A percentile compares a stretch with the other conserved stretches of the same genome.
These are phyloP conservation scores for Trypanosoma congolense DNA, from an alignment of 208 protist genomes.

Conservation along the genomic window DNA sequence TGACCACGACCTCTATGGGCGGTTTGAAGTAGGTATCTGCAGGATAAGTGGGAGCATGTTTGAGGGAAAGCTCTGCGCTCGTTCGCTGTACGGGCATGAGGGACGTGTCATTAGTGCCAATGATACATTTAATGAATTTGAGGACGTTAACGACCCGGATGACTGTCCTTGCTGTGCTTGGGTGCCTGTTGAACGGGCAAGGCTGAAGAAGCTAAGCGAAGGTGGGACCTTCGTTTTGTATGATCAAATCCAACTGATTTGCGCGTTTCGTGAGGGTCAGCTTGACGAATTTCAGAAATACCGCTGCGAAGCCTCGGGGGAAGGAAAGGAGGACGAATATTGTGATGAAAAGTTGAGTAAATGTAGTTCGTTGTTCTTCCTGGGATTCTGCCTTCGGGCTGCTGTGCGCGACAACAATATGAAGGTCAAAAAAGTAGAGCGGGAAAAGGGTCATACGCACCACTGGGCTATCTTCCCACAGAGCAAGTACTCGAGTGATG, in stretches of 20 bases:
- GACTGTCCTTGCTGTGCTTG: slow-evolving; percentile 29
- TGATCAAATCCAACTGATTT: slow-evolving; percentile 33
- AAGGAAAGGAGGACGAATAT: slow-evolving; percentile 20
- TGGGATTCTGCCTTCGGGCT: slow-evolving; percentile 39
- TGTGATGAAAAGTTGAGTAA: slow-evolving; percentile 49
- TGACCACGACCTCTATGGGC: slow-evolving; percentile 39
- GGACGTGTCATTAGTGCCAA: slow-evolving; percentile 11
- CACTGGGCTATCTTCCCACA: slow-evolving; percentile 16
- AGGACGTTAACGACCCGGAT: not conserved
- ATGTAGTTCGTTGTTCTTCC: slow-evolving; percentile 20
- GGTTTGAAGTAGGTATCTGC: slow-evolving; percentile 46
- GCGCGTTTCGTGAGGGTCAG: slow-evolving; percentile 20
- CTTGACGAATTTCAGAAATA: slow-evolving; percentile 34
- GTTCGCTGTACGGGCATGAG: slow-evolving; percentile 37
- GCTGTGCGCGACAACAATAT: slow-evolving; percentile 31
- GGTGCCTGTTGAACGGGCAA: slow-evolving; percentile 14
- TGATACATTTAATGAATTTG: slow-evolving; percentile 6
- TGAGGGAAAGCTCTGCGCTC: slow-evolving; percentile 27
- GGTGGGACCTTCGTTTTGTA: slow-evolving; percentile 11
- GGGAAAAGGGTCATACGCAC: not conserved
- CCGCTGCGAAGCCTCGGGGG: slow-evolving; percentile 16
- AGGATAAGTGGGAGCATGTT: slow-evolving; percentile 20
- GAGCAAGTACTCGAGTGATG: not conserved
- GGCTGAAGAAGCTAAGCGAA: not conserved
- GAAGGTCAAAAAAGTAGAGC: slow-evolving; percentile 13